phyloP scores from a whole-genome alignment of 164 flowering plant species.

The Cinnamomum micranthum region DNA sequence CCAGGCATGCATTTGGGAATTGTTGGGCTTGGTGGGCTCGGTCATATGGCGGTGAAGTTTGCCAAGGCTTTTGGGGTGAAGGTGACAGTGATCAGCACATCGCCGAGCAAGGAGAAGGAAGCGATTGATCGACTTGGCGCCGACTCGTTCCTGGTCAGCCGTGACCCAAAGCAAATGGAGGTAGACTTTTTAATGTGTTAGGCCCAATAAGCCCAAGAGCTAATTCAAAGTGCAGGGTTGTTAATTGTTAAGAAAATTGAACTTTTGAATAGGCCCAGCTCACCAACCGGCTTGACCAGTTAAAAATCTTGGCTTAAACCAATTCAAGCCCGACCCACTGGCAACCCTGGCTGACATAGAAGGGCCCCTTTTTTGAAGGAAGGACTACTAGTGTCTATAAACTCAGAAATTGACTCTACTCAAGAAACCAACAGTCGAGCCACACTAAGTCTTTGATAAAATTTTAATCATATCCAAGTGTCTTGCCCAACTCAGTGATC shows the following conservation, averaged over 20 bases:
- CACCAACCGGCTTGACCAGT: no score
- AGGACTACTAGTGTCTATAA: no score
- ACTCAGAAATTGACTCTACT: no score
- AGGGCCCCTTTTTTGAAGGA: no score
- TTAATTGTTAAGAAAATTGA: not conserved
- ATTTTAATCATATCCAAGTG: no score
- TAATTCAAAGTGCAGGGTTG: not conserved
- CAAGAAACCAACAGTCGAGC: no score
- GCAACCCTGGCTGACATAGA: no score
- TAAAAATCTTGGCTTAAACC: no score
- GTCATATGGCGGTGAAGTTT: conserved; percentile 53
- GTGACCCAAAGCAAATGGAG: conserved; percentile 40
- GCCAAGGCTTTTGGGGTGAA: conserved; percentile 55
- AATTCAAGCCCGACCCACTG: no score
- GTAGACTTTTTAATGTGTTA: conserved; percentile 25
- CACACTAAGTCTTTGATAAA: no score
- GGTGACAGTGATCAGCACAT: conserved; percentile 73
- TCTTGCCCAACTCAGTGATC: no score
- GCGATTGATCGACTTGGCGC: conserved; percentile 53
- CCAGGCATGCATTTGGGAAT: conserved; percentile 44
- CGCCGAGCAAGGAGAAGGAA: conserved; percentile 53
- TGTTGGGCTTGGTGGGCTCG: conserved; percentile 61
- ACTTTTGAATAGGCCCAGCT: no score
- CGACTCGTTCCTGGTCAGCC: conserved; percentile 52
- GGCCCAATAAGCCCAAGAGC: not conserved